Evolutionary conservation across 768 basidiomycete genomes (phyloP), one percentile per base, ranked within the genome.

Genomic region (Lactarius tabidus): DNA sequence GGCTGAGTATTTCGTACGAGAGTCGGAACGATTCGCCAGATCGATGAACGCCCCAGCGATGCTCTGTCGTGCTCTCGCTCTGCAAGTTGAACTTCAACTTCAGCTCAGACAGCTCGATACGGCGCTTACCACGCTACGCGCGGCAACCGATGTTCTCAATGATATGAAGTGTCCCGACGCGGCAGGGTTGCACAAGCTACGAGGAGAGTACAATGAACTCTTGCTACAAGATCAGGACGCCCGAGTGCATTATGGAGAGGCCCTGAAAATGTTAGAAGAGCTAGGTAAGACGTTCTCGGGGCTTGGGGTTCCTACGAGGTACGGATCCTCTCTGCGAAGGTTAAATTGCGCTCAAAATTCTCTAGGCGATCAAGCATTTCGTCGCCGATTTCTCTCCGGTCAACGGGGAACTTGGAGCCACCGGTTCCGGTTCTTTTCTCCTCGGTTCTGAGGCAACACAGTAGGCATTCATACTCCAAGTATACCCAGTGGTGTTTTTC

Each of bases 1-100:
- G 70, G 87, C 92, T 2, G 87, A 92, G 66, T 95, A 90, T 70
- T 96, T 94, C 72, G 81, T 88, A 0, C 80, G 88, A 45, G 89
- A 93, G 72, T 90, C 90, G 1, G 77, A 82, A n/a, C 85, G 87
- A 23, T 77, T 98, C 1, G 91, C 93, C 0, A 77, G 81, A 55
- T 80, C 88, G 7, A 73, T 93, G 14, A 87, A 86, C 65, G 84
- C 88, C 0, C 85, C 88, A 18, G 81, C 85, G 0, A 76, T 91
- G 71, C 74, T 82, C 8, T 84, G 87, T 26, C 83, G 89, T 10
- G 90, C 91, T 0, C 75, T 88, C 33, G 80, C 86, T 0, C 79
- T 82, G 69, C 83, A 85, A 59, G 89, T 84, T 3, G 91, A 95
- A 67, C 78, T 96, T 2, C 80, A 87, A 54, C 74, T 93, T 6